Base-by-base conservation (phyloP, 1,284 basidiomycete genomes). In the Erythrobasidium hasegawianum region DNA sequence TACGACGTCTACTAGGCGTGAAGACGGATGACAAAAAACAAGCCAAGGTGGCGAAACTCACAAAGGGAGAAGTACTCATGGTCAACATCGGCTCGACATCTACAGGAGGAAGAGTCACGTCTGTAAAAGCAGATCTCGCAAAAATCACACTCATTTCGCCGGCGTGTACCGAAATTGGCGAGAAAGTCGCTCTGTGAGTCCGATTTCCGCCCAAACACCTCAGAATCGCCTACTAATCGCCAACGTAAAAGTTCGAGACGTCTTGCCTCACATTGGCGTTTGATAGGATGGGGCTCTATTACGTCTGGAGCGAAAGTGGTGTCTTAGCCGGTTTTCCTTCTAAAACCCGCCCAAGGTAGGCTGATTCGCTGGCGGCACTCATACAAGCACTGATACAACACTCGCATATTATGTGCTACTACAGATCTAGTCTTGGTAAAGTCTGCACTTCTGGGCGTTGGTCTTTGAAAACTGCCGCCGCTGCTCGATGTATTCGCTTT, bases 21-120 rank as follows among this genome's bases (percentile, higher is more conserved):
- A 94, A 95, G 79, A 92, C 90, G 27, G 94, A 97, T 78, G 95
- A 97, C 81, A 95, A 94, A 81, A 97, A 97, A 79, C 90, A 95
- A 78, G 96, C 95, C 55, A 97, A 92, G 78, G 81, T 94, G 27
- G 83, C 89, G 60, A 97, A 97, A 79, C 83, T 97, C 55, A 84
- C 86, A 62, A 96, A 96, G 80, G 89, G 89, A 77, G 95, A 98
- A 80, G 85, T 97, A 2, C 81, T 98, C 47, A 79, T 79, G 78
- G 76, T 79, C 73, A 79, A 79, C 75, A 79, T 79, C 64, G 78
- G 78, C 47, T 77, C 77, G 26, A 95, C 90, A 2, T 95, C 92
- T 22, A 93, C 90, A 2, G 93, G 93, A 71, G 93, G 93, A 43
- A 87, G 91, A 59, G 91, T 97, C 18, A 80, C 94, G 70, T 87